These are phyloP conservation scores for Calonectria hongkongensis DNA, from an alignment of 2,329 filamentous ascomycete genomes.

Conservation along the genomic window DNA sequence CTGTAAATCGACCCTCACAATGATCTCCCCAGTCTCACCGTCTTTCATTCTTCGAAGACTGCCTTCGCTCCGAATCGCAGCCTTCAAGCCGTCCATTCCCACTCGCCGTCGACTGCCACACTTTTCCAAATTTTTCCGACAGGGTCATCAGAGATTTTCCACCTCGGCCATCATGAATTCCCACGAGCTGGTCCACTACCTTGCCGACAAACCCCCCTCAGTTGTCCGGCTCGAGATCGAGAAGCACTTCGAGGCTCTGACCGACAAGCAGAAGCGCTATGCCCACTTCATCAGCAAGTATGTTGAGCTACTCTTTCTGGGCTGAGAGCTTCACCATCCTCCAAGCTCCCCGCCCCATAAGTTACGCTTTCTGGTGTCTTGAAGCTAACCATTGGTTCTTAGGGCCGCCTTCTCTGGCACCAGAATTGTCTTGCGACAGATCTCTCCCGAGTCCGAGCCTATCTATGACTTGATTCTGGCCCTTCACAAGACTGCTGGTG, in stretches of 20 bases:
- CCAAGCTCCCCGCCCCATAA: constrained; percentile 10
- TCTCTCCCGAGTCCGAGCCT: constrained; percentile 86
- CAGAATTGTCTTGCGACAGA: constrained; percentile 86
- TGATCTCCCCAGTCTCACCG: constrained; percentile 60
- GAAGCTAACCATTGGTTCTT: constrained; percentile 37
- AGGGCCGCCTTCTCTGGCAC: constrained; percentile 87
- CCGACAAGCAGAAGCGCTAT: constrained; percentile 88
- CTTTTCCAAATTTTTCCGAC: constrained; percentile 50
- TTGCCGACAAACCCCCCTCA: constrained; percentile 92
- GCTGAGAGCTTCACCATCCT: constrained; percentile 2
- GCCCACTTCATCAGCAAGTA: constrained; percentile 92
- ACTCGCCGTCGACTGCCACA: constrained; percentile 50
- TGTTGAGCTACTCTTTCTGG: constrained; percentile 46
- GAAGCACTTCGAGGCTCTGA: constrained; percentile 90
- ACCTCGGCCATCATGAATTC: constrained; percentile 71
- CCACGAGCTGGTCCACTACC: constrained; percentile 82
- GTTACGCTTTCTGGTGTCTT: constrained; percentile 11
- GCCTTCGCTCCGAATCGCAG: constrained; percentile 57
- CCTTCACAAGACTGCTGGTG: constrained; percentile 78
- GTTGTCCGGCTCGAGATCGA: constrained; percentile 93
- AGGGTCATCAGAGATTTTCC: constrained; percentile 56
- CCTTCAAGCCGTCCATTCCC: constrained; percentile 51
- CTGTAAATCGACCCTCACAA: constrained; percentile 44
- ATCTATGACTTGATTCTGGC: constrained; percentile 89
- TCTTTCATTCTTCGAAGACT: constrained; percentile 61